Evolutionary conservation across 78 protist species (phyloP).

Genomic region (Planoprotostelium fungivorum): DNA sequence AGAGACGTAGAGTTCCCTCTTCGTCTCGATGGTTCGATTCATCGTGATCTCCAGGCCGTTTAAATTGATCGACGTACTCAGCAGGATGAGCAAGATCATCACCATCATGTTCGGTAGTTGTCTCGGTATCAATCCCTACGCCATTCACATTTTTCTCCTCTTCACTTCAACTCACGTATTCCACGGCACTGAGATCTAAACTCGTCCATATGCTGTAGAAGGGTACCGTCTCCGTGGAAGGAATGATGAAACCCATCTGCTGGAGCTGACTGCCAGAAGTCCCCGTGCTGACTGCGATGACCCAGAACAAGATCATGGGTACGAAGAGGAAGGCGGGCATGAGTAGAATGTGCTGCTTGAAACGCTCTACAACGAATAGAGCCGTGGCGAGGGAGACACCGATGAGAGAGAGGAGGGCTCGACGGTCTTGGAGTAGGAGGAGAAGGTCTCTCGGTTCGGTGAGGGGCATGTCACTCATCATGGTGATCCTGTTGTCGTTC

Average conservation of each 20-base stretch:
- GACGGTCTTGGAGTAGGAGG: background rate
- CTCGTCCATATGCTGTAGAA: background rate
- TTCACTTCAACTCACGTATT: background rate
- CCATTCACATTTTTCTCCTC: too few relatives aligned
- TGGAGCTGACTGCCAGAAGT: background rate
- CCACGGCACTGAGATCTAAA: background rate
- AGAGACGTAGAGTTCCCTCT: background rate
- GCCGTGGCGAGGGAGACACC: background rate
- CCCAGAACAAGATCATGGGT: background rate
- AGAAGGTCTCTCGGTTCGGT: background rate
- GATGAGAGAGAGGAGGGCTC: background rate
- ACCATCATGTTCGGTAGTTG: background rate
- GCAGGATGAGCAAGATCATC: background rate
- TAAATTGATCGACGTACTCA: background rate
- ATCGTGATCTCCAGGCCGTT: background rate
- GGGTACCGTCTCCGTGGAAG: background rate
- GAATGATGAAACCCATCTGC: background rate
- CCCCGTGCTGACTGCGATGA: background rate
- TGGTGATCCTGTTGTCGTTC: background rate
- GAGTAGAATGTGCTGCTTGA: background rate
- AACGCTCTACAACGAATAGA: background rate
- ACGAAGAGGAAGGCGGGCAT: background rate
- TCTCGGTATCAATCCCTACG: background rate
- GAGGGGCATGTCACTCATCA: background rate
- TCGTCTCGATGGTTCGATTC: background rate